phyloP scores from a whole-genome alignment of 352 stramenopile species.

The Blastocystis sp. region DNA sequence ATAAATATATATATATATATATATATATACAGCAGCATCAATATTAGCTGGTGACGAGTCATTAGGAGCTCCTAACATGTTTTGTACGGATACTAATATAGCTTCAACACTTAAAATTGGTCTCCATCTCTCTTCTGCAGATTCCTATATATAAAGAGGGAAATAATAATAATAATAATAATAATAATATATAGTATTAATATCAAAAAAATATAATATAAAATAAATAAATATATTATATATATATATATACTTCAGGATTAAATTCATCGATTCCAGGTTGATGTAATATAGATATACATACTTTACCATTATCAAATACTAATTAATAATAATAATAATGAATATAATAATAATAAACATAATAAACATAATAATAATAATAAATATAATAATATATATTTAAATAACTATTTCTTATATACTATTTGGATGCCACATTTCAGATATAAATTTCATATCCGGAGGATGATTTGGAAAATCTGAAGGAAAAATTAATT shows the following conservation, averaged over 20 bases:
- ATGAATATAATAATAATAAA: too few species aligned
- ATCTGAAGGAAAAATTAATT: slow-evolving; percentile 80
- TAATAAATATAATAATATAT: not conserved
- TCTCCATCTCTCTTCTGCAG: slow-evolving; percentile 42
- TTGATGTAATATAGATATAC: slow-evolving; percentile 96
- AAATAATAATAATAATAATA: too few species aligned
- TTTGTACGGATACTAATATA: slow-evolving; percentile 83
- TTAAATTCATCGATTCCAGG: slow-evolving; percentile 91
- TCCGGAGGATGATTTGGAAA: slow-evolving; percentile 94
- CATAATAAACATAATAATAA: too few species aligned
- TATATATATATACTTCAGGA: slow-evolving; percentile 96
- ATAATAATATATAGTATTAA: too few species aligned
- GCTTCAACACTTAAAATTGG: slow-evolving; percentile 51
- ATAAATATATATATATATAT: too few species aligned
- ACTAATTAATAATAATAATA: slow-evolving; percentile 51
- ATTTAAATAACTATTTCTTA: not conserved
- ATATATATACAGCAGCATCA: slow-evolving; percentile 76
- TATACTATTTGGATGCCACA: slow-evolving; percentile 94
- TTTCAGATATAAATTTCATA: slow-evolving; percentile 94
- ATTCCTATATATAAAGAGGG: slow-evolving; percentile 11
- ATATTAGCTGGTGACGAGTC: slow-evolving; percentile 97
- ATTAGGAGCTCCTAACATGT: slow-evolving; percentile 97
- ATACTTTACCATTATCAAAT: slow-evolving; percentile 88
- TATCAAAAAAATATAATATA: not conserved
- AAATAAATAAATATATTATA: slow-evolving; percentile 80